A percentile compares a stretch with the other conserved stretches of the same genome.
Evolutionary conservation across 1,139 yeast species (phyloP).

Genomic region (Casaregolazyma suthepensis): DNA sequence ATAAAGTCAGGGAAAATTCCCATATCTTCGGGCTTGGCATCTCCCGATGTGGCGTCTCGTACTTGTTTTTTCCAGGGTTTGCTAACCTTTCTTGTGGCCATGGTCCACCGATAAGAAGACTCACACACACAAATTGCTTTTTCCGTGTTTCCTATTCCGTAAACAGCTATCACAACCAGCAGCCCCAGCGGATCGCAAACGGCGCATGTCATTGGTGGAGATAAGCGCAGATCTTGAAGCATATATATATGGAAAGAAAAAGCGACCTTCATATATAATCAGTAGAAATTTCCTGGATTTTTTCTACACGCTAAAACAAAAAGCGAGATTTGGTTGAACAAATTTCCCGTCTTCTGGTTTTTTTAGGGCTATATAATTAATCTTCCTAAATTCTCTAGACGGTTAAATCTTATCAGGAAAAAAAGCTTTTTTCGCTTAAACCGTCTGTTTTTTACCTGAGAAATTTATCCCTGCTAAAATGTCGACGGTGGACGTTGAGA

Average conservation of each 20-base stretch:
- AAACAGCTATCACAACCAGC: background rate
- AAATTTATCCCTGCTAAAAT: background rate
- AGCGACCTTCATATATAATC: background rate
- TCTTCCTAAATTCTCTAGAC: background rate
- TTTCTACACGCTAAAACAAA: background rate
- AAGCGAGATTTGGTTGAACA: background rate
- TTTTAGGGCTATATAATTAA: background rate
- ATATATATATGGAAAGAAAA: background rate
- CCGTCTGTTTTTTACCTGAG: background rate
- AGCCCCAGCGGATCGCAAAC: background rate
- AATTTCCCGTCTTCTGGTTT: slow-evolving; percentile 16
- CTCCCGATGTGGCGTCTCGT: background rate
- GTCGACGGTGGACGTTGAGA: slow-evolving; percentile 5
- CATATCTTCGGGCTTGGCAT: background rate
- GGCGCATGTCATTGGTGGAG: background rate
- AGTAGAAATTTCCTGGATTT: background rate
- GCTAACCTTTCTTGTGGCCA: background rate
- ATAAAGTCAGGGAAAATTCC: background rate
- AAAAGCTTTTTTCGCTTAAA: background rate
- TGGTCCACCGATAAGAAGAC: background rate
- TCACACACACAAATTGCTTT: background rate
- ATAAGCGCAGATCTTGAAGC: background rate
- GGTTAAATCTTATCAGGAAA: background rate
- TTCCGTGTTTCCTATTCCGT: background rate
- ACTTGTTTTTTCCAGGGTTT: background rate